Evolutionary conservation across 179 eudicot genomes (phyloP).

Genomic region (Beta corolliflora): DNA sequence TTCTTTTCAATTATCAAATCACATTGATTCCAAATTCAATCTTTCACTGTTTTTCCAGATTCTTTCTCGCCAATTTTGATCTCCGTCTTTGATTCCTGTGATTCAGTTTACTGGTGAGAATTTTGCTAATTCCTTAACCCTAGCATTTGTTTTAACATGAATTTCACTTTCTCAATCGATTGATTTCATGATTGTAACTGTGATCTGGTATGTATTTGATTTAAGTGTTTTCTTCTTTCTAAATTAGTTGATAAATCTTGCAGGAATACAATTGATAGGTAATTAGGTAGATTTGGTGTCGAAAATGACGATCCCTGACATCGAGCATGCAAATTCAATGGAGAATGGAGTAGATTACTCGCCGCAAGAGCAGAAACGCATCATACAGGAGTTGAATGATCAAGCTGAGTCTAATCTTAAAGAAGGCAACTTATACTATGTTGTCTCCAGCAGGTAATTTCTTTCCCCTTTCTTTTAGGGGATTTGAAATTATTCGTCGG

Average conservation of each 20-base stretch:
- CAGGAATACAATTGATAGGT: background rate
- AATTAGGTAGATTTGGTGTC: constrained; percentile 14
- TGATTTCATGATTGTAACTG: background rate
- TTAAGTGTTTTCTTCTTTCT: background rate
- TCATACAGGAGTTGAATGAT: constrained; percentile 49
- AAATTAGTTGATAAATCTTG: background rate
- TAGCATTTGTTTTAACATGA: background rate
- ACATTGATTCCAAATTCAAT: background rate
- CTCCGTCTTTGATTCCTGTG: background rate
- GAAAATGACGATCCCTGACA: constrained; percentile 62
- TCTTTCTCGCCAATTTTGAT: background rate
- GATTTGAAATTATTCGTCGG: background rate
- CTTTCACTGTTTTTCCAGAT: background rate
- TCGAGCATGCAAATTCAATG: constrained; percentile 37
- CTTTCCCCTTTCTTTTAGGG: background rate
- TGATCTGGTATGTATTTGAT: background rate
- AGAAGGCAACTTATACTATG: constrained; percentile 68
- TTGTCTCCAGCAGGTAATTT: constrained; percentile 59
- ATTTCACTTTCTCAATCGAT: background rate
- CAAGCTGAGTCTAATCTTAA: constrained; percentile 59
- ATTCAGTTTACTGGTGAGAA: background rate
- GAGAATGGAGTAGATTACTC: constrained; percentile 49
- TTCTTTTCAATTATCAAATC: background rate
- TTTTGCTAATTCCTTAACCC: background rate
- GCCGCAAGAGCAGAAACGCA: constrained; percentile 62